These are phyloP conservation scores for Globisporangium paroecandrum DNA, from an alignment of 352 stramenopile species.

Conservation along the genomic window DNA sequence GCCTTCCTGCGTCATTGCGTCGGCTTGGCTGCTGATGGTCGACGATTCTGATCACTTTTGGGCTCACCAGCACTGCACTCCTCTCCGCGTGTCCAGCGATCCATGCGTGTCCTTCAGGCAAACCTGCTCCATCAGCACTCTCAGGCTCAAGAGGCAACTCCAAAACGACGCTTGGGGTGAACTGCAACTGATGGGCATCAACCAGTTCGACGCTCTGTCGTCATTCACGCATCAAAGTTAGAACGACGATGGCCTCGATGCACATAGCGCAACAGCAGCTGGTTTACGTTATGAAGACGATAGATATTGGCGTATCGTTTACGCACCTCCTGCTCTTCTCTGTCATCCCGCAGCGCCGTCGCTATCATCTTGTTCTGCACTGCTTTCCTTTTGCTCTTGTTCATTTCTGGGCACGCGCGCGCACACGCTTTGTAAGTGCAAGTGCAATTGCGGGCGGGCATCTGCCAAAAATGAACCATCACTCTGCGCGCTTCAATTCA, in stretches of 20 bases:
- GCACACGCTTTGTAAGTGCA: neutral
- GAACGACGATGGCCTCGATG: neutral
- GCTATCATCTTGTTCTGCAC: neutral
- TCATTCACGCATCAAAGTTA: neutral
- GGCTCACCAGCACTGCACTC: slow-evolving; percentile 5
- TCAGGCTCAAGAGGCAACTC: slow-evolving; percentile 5
- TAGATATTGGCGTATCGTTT: no score
- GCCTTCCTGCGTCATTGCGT: neutral
- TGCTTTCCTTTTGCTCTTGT: slow-evolving; percentile 5
- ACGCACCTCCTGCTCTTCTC: neutral
- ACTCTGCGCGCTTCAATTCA: neutral
- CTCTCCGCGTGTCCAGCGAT: neutral
- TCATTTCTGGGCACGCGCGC: neutral
- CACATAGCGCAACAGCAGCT: neutral
- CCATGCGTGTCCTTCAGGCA: neutral
- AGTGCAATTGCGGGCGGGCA: neutral
- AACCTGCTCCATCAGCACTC: neutral
- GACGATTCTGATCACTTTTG: slow-evolving; percentile 3
- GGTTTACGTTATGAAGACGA: neutral
- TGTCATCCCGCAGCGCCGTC: neutral
- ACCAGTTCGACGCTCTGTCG: neutral
- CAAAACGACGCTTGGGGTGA: slow-evolving; percentile 10
- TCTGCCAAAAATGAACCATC: neutral
- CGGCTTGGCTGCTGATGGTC: neutral
- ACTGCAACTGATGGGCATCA: slow-evolving; percentile 8